A percentile compares a stretch with the other conserved stretches of the same genome.
phyloP scores from a whole-genome alignment of 225 moss, liverwort and hornwort species.

The Polytrichum commune region DNA sequence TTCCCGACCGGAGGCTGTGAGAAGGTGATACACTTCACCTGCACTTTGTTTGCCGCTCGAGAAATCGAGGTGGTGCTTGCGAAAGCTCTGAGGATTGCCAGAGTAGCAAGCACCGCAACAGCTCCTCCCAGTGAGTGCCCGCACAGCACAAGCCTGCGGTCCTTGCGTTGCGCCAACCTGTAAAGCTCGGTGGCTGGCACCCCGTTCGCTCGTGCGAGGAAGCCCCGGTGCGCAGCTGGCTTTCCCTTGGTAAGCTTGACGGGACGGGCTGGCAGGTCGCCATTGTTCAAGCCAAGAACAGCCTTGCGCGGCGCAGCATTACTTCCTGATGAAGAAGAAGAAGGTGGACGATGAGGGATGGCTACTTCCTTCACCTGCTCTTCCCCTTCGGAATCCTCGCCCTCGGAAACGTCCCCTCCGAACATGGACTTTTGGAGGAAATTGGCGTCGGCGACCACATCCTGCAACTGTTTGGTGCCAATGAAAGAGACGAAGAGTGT shows the following conservation, averaged over 20 bases:
- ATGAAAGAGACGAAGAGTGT: conserved; percentile 90
- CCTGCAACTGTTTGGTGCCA: conserved; percentile 94
- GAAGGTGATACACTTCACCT: conserved; percentile 97
- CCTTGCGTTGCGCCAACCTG: conserved; percentile 85
- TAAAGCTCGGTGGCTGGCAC: conserved; percentile 94
- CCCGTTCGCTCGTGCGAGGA: conserved; percentile 78
- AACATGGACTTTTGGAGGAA: conserved; percentile 85
- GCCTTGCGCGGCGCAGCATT: conserved; percentile 36
- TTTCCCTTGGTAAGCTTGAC: conserved; percentile 46
- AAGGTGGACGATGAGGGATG: conserved; percentile 1
- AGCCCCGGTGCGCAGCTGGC: conserved; percentile 93
- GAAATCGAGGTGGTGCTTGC: conserved; percentile 58
- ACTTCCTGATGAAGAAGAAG: conserved; percentile 3
- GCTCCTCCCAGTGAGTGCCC: conserved; percentile 99
- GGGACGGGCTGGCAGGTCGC: conserved; percentile 50
- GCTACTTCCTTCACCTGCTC: conserved; percentile 25
- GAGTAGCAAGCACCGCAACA: conserved; percentile 92
- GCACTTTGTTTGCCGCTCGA: conserved; percentile 72
- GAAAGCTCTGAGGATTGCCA: conserved; percentile 82
- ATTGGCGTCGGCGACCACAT: conserved; percentile 90
- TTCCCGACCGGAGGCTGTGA: conserved; percentile 99
- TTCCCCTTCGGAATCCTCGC: conserved; percentile 49
- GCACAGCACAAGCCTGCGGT: conserved; percentile 88
- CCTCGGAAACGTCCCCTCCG: conserved; percentile 54
- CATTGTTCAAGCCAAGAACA: conserved; percentile 37